A percentile compares a stretch with the other conserved stretches of the same genome.
Conservation (phyloP, 805 yeast genomes). For the Jamesozyma piceae region DNA sequence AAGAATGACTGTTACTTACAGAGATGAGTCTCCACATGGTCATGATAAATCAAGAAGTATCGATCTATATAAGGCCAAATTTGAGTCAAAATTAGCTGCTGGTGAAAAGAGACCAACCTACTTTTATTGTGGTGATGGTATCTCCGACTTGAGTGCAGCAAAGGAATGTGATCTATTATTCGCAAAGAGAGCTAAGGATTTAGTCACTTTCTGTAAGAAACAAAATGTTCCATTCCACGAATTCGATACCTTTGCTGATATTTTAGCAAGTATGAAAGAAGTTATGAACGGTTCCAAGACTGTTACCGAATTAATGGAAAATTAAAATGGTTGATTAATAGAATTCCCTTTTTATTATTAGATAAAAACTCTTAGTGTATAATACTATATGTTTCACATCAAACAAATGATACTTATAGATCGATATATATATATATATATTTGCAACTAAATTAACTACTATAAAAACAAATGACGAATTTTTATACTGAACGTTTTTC, state of each 20-base stretch:
- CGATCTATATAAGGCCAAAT: constrained; percentile 32
- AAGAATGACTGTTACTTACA: constrained; percentile 76
- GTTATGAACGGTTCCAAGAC: constrained; percentile 36
- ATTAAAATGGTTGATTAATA: no score
- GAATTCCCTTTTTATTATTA: no score
- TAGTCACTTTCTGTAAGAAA: constrained; percentile 72
- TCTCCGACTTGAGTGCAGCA: constrained; percentile 89
- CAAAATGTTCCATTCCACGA: constrained; percentile 79
- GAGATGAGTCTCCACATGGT: constrained; percentile 82
- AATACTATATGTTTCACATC: no score
- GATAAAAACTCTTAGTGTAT: no score
- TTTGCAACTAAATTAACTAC: no score
- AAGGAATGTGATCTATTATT: constrained; percentile 87
- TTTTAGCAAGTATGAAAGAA: constrained; percentile 48
- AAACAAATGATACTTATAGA: not conserved
- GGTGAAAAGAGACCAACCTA: constrained; percentile 47
- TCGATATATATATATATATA: not conserved
- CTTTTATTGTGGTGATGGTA: constrained; percentile 97
- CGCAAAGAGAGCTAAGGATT: constrained; percentile 87
- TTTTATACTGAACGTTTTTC: no score
- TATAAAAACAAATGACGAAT: no score
- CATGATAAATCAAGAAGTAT: constrained; percentile 90
- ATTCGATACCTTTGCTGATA: constrained; percentile 69
- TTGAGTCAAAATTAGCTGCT: constrained; percentile 21
- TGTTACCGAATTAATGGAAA: constrained; percentile 27